Evolutionary conservation across 768 basidiomycete genomes (phyloP).

Genomic region (Lepiota venenata): DNA sequence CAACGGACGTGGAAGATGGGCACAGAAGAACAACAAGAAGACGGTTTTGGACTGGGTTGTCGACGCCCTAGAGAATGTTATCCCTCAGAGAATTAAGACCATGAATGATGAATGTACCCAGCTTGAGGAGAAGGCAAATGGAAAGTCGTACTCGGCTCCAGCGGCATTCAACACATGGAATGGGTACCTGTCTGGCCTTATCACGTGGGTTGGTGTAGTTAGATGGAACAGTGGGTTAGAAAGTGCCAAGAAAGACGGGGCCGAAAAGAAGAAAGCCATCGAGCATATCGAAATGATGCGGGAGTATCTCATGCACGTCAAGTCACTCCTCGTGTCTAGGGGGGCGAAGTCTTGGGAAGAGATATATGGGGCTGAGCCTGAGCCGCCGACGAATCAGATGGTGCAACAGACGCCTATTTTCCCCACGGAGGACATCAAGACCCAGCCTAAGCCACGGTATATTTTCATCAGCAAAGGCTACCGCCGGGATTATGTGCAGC

Average conservation of each 20-base stretch:
- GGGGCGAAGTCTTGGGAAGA: slow-evolving; percentile 9
- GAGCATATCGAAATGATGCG: neutral
- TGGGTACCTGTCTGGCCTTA: slow-evolving; percentile 31
- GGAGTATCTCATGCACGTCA: neutral
- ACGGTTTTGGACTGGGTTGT: slow-evolving; percentile 39
- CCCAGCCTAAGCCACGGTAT: slow-evolving; percentile 9
- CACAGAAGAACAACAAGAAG: slow-evolving; percentile 16
- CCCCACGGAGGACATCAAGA: neutral
- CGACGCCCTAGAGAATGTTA: slow-evolving; percentile 24
- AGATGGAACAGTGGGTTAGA: neutral
- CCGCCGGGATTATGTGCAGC: slow-evolving; percentile 27
- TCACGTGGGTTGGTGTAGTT: neutral
- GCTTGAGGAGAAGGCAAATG: slow-evolving; percentile 22
- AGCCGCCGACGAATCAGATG: neutral
- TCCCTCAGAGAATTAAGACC: slow-evolving; percentile 15
- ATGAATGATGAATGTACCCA: slow-evolving; percentile 7
- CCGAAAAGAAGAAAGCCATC: neutral
- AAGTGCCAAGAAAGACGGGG: neutral
- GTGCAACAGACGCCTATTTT: no score
- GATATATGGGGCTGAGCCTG: neutral
- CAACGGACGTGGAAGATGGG: slow-evolving; percentile 17
- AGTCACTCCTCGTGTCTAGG: neutral
- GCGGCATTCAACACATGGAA: slow-evolving; percentile 37
- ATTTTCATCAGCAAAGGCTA: slow-evolving; percentile 14
- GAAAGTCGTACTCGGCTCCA: slow-evolving; percentile 31